These are phyloP conservation scores for Mycocentrospora acerina DNA, from an alignment of 2,329 filamentous ascomycete genomes.

Conservation along the genomic window DNA sequence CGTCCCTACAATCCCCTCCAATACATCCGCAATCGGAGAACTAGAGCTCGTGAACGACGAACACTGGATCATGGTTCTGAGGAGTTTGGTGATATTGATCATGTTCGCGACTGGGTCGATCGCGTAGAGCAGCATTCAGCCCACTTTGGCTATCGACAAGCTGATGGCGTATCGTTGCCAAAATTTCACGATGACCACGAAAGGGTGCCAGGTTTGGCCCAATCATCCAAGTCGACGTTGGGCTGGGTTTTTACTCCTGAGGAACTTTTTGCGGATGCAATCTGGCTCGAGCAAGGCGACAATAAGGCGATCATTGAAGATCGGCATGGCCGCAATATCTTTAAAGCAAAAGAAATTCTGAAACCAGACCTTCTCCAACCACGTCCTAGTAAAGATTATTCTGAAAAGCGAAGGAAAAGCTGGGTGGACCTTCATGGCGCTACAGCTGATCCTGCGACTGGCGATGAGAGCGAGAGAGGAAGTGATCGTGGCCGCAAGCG, in stretches of 20 bases:
- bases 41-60: slow-evolving; percentile 75
- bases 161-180: slow-evolving; percentile 40
- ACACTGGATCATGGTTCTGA: slow-evolving; percentile 72
- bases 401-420: slow-evolving; percentile 35
- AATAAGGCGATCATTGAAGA: slow-evolving; percentile 84
- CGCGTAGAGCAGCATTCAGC: slow-evolving; percentile 57
- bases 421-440: slow-evolving; percentile 34
- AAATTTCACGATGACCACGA: slow-evolving; percentile 31
- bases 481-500: slow-evolving; percentile 43
- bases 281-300: slow-evolving; percentile 82
- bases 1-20: slow-evolving; percentile 89
- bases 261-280: slow-evolving; percentile 84
- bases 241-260: slow-evolving; percentile 84
- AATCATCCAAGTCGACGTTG: slow-evolving; percentile 70
- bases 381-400: slow-evolving; percentile 37
- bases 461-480: slow-evolving; percentile 40
- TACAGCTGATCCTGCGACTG: slow-evolving; percentile 28
- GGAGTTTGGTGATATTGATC: slow-evolving; percentile 73
- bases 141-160: slow-evolving; percentile 38
- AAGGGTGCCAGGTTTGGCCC: slow-evolving; percentile 42
- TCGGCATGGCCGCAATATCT: slow-evolving; percentile 72
- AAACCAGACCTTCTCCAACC: slow-evolving; percentile 30
- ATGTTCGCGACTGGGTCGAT: slow-evolving; percentile 76
- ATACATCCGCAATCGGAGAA: slow-evolving; percentile 85
- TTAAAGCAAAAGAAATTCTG: slow-evolving; percentile 40